Evolutionary conservation across 805 yeast species (phyloP), one percentile per base, ranked within the genome.

Genomic region (Schwanniomyces polymorphus): DNA sequence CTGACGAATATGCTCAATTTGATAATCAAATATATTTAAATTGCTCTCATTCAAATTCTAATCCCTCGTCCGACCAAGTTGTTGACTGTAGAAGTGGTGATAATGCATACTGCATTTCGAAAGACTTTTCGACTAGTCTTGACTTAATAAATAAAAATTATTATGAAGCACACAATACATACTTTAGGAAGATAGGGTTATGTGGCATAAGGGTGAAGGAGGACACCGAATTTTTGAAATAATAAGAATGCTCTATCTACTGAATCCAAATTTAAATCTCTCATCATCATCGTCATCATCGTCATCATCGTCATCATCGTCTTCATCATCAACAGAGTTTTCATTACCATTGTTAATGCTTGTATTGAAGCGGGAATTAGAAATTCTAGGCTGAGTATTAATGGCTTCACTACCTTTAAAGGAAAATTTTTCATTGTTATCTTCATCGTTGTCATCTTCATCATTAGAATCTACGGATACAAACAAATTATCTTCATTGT

Each of bases 11-110:
- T 46, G 43, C 43, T 37, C 74, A 67, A 45, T 71, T 71, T 42
- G 58, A 65, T 38, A 69, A 68, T 44, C 76, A 71, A 47, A 64
- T 72, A 8, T 71, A 72, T 52, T 49, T 68, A 43, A 66, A 68
- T 45, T 61, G 65, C 38, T 63, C 73, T 3, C 53, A 64, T 3
- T 37, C 52, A 10, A 53, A 55, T 5, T 52, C 61, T 1, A 40
- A 45, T 4, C 76, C 77, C 3, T 16, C 45, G 1, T 50, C 45
- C 1, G 57, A 57, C 0, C 57, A 63, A 38, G 75, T 71, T 7
- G 57, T 70, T 12, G 72, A 71, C 46, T 72, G 77, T 47, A 41
- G 29, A 8, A 39, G 51, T 8, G 70, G 65, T 1, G 59, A 59
- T 29, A 62, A 65, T 42, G 49, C 52, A 7, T 21, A 45, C 1